These are phyloP conservation scores for Pyrenophora graminea DNA, from an alignment of 2,329 filamentous ascomycete species.

Conservation along the genomic window DNA sequence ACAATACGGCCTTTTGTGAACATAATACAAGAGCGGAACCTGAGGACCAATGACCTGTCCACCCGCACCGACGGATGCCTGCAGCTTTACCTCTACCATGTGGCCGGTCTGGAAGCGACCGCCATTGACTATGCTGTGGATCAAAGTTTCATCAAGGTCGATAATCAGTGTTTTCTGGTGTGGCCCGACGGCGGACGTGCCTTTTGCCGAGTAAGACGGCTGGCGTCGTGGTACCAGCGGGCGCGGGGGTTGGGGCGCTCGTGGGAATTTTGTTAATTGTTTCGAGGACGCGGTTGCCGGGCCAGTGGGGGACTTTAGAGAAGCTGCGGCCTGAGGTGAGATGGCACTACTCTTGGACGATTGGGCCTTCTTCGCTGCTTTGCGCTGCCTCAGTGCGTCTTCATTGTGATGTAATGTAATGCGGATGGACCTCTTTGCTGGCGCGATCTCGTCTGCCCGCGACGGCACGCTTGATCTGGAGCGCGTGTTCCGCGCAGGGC, in stretches of 20 bases:
- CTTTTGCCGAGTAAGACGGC: conserved; percentile 72
- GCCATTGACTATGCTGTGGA: conserved; percentile 97
- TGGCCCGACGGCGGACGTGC: conserved; percentile 42
- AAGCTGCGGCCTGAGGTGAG: conserved; percentile 59
- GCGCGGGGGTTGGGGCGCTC: conserved; percentile 83
- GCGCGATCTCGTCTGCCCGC: conserved; percentile 66
- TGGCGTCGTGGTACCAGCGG: conserved; percentile 88
- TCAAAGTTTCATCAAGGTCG: conserved; percentile 94
- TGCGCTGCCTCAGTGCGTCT: conserved; percentile 72
- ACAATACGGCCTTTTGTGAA: conserved; percentile 95
- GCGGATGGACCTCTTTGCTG: conserved; percentile 77
- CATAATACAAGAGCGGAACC: conserved; percentile 97
- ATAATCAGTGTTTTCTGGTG: conserved; percentile 89
- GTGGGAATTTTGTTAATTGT: conserved; percentile 83
- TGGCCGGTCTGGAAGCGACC: conserved; percentile 94
- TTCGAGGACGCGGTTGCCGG: conserved; percentile 63
- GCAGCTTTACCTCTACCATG: conserved; percentile 96
- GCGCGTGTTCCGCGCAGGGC: conserved; percentile 61
- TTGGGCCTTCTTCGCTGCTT: conserved; percentile 67
- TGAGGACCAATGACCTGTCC: conserved; percentile 76
- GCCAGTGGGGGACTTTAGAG: conserved; percentile 92
- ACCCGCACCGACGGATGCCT: conserved; percentile 69
- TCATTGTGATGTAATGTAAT: conserved; percentile 89
- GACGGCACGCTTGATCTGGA: conserved; percentile 60
- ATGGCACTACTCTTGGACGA: conserved; percentile 34